Conservation (phyloP, 495 filamentous ascomycete genomes). For the Xylaria scruposa region DNA sequence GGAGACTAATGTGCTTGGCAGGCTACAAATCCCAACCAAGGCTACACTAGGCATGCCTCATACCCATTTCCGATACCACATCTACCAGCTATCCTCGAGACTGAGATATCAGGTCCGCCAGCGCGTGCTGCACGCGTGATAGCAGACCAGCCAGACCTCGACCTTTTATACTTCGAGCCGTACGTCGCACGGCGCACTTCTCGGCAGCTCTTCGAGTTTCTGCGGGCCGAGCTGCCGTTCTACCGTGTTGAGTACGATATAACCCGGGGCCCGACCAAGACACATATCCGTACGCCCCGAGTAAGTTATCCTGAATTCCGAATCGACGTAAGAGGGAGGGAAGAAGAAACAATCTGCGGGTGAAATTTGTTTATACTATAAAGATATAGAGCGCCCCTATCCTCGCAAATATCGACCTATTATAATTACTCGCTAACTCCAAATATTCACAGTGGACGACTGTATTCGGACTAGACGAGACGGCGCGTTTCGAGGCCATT, state of each 20-base stretch:
- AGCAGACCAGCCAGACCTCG: conserved; percentile 67
- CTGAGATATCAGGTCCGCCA: conserved; percentile 40
- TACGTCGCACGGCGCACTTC: conserved; percentile 59
- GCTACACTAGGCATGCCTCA: conserved; percentile 54
- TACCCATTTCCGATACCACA: conserved; percentile 69
- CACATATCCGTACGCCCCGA: conserved; percentile 66
- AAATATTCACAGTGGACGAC: conserved; percentile 53
- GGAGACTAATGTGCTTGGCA: not conserved
- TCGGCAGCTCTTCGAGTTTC: conserved; percentile 67
- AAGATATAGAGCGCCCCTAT: not conserved
- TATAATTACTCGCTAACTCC: not conserved
- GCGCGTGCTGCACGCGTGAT: conserved; percentile 50
- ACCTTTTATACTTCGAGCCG: conserved; percentile 72
- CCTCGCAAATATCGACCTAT: not conserved
- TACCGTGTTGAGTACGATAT: conserved; percentile 76
- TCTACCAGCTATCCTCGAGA: conserved; percentile 50
- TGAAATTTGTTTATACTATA: not conserved
- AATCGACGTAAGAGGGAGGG: not conserved
- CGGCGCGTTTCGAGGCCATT: conserved; percentile 48
- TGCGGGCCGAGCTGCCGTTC: conserved; percentile 68
- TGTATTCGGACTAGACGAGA: conserved; percentile 74
- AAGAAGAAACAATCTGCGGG: not conserved
- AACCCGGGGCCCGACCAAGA: conserved; percentile 62
- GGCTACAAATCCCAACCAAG: not conserved
- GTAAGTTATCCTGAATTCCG: not conserved